A percentile compares a stretch with the other conserved stretches of the same genome.
These are phyloP conservation scores for Yamadazyma pseudoaaseri DNA, from an alignment of 1,139 yeast genomes.

Conservation along the genomic window DNA sequence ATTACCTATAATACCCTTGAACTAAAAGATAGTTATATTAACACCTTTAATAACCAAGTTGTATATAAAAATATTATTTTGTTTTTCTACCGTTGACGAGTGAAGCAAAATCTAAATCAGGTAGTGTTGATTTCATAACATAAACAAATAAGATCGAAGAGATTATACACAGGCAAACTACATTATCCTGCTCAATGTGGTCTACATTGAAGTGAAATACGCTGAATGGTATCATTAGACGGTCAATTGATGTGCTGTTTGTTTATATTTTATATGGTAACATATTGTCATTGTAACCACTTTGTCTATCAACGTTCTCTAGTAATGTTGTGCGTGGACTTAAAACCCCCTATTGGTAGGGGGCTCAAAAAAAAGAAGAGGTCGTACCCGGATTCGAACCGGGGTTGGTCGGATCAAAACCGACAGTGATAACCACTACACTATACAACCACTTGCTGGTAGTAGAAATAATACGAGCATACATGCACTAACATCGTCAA, in stretches of 20 bases:
- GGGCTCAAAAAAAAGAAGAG: slow-evolving; percentile 26
- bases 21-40: slow-evolving; percentile 4
- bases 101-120: background rate
- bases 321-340: too few relatives aligned
- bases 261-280: too few relatives aligned
- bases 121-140: slow-evolving; percentile 1
- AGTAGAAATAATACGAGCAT: too few relatives aligned
- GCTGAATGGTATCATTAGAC: too few relatives aligned
- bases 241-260: too few relatives aligned
- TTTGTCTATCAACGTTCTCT: too few relatives aligned
- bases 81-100: slow-evolving; percentile 5
- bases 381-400: slow-evolving; percentile 96
- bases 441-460: slow-evolving; percentile 53
- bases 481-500: too few relatives aligned
- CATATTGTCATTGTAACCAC: too few relatives aligned
- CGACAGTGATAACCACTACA: slow-evolving; percentile 49
- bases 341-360: too few relatives aligned
- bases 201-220: too few relatives aligned
- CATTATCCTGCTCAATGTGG: too few relatives aligned
- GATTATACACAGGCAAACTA: too few relatives aligned
- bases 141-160: slow-evolving; percentile 1
- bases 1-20: slow-evolving; percentile 3
- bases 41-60: slow-evolving; percentile 6
- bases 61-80: slow-evolving; percentile 2
- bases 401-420: slow-evolving; percentile 79